phyloP scores from a whole-genome alignment of 1,284 basidiomycete species.

The Phylloboletellus chloephorus region DNA sequence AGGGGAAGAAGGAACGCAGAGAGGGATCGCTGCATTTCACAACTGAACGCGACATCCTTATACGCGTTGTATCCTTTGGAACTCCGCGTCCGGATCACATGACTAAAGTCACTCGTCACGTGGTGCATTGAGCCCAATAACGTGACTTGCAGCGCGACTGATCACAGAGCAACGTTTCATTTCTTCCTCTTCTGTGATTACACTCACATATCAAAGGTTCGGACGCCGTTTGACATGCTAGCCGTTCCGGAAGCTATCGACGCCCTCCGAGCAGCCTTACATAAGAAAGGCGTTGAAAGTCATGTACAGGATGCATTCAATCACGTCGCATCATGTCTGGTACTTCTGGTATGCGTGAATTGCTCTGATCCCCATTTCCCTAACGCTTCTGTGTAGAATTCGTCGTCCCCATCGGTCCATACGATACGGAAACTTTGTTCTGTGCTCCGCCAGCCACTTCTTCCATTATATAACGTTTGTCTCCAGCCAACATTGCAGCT shows the following conservation, averaged over 20 bases:
- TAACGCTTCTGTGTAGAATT: constrained; percentile 25
- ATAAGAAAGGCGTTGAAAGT: constrained; percentile 12
- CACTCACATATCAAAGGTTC: background rate
- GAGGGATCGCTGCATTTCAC: constrained; percentile 7
- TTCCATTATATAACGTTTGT: constrained; percentile 35
- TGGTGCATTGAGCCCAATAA: constrained; percentile 9
- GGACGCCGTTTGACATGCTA: constrained; percentile 13
- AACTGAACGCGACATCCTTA: constrained; percentile 3
- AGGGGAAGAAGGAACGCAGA: background rate
- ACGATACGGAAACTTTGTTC: constrained; percentile 28
- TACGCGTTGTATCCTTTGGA: constrained; percentile 20
- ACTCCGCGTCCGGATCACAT: constrained; percentile 28
- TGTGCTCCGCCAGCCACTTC: constrained; percentile 33
- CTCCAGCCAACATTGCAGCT: constrained; percentile 32
- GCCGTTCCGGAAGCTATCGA: constrained; percentile 23
- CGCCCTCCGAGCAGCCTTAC: constrained; percentile 21
- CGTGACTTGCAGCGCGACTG: constrained; percentile 6
- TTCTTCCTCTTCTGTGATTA: background rate
- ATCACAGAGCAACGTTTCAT: background rate
- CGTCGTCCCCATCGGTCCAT: constrained; percentile 28
- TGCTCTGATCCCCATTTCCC: background rate
- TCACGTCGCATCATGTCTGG: constrained; percentile 28
- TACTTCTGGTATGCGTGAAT: constrained; percentile 30
- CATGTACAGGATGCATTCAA: constrained; percentile 23
- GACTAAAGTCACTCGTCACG: constrained; percentile 29